Conservation (phyloP, 2,329 filamentous ascomycete species). For the Aureobasidium lini region DNA sequence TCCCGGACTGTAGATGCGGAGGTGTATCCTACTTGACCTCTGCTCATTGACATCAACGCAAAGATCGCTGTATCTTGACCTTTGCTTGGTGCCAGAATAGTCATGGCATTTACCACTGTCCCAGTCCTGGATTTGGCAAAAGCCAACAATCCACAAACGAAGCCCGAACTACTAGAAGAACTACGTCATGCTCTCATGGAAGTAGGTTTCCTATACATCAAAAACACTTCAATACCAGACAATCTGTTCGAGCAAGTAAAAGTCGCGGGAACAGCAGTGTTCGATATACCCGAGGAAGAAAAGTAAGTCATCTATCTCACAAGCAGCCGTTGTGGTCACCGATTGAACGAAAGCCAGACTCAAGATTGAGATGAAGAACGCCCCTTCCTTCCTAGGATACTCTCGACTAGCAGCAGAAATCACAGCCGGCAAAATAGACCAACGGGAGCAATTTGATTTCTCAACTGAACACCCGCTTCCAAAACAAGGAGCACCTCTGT, state of each 20-base stretch:
- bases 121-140: constrained; percentile 69
- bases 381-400: constrained; percentile 41
- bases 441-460: constrained; percentile 80
- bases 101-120: constrained; percentile 56
- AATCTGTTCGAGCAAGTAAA: constrained; percentile 60
- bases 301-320: constrained; percentile 42
- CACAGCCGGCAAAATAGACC: constrained; percentile 68
- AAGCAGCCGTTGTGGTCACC: background rate
- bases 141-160: constrained; percentile 56
- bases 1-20: background rate
- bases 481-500: constrained; percentile 53
- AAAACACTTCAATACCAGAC: constrained; percentile 66
- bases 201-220: constrained; percentile 82
- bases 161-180: constrained; percentile 62
- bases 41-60: background rate
- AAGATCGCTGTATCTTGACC: too few relatives aligned
- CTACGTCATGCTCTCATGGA: constrained; percentile 71
- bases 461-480: constrained; percentile 69
- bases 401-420: constrained; percentile 47
- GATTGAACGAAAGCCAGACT: constrained; percentile 26
- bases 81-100: background rate
- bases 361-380: constrained; percentile 44
- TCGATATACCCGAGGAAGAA: constrained; percentile 66
- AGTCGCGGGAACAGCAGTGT: constrained; percentile 62
- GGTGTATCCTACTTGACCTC: background rate